These are phyloP conservation scores for Globisporangium mamillatum DNA, from an alignment of 352 stramenopile species.

Conservation along the genomic window DNA sequence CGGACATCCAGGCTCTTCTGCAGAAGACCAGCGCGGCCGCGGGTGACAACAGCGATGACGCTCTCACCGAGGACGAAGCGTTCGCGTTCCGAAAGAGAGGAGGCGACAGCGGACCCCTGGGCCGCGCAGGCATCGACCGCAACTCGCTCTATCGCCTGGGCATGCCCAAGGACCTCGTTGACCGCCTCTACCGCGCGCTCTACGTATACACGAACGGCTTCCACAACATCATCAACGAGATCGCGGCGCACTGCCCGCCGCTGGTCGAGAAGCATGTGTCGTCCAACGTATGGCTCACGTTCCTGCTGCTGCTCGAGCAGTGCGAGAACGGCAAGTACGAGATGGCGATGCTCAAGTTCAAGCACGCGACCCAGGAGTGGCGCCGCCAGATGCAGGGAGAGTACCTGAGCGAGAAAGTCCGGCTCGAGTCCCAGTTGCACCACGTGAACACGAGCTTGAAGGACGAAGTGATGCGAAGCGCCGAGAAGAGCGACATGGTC, in stretches of 20 bases:
- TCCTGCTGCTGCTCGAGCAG: conserved; percentile 72
- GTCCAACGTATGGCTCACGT: conserved; percentile 75
- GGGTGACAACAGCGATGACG: conserved; percentile 28
- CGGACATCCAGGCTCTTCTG: conserved; percentile 43
- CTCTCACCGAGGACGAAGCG: conserved; percentile 32
- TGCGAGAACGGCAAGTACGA: conserved; percentile 82
- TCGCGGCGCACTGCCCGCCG: conserved; percentile 63
- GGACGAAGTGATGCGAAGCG: conserved; percentile 34
- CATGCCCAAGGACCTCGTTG: conserved; percentile 75
- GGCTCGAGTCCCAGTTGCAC: conserved; percentile 33
- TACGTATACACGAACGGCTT: conserved; percentile 87
- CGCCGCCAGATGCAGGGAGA: conserved; percentile 50
- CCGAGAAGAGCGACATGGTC: conserved; percentile 50
- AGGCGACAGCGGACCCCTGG: conserved; percentile 36
- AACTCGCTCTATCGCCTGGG: conserved; percentile 66
- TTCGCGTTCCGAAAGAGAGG: conserved; percentile 46
- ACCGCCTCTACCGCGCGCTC: conserved; percentile 73
- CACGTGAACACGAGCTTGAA: conserved; percentile 26
- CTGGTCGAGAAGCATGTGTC: conserved; percentile 72
- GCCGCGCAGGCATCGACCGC: conserved; percentile 66
- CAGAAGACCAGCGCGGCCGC: conserved; percentile 24
- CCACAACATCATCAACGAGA: conserved; percentile 82
- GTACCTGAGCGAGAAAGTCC: conserved; percentile 36
- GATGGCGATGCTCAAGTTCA: conserved; percentile 86
- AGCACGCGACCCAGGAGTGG: conserved; percentile 58